Conservation (phyloP, 768 basidiomycete species). For the Rhizopogon vesiculosus region DNA sequence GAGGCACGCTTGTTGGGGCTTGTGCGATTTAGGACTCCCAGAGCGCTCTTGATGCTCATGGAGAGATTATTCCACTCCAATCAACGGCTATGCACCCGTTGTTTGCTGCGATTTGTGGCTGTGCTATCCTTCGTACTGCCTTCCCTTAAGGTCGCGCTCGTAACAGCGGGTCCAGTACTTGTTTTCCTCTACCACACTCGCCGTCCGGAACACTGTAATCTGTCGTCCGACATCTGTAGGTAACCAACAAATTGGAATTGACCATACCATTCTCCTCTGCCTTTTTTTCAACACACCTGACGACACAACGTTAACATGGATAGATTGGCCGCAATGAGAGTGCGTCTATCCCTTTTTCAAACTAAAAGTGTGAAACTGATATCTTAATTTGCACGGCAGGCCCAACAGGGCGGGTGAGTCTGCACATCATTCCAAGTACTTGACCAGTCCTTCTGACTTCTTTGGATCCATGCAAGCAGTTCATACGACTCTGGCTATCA, state of each 20-base stretch:
- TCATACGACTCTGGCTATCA: constrained; percentile 19
- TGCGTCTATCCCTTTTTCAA: constrained; percentile 27
- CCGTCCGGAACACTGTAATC: not conserved
- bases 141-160: not conserved
- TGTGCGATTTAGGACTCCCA: no score
- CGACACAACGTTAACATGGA: constrained; percentile 52
- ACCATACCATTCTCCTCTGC: not conserved
- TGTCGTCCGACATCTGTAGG: not conserved
- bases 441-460: constrained; percentile 5
- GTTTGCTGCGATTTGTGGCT: constrained; percentile 1
- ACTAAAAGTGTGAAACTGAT: constrained; percentile 3
- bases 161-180: not conserved
- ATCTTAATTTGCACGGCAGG: constrained; percentile 32
- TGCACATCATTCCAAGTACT: constrained; percentile 32
- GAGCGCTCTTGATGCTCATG: no score
- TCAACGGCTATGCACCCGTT: not conserved
- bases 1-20: no score
- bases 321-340: constrained; percentile 85
- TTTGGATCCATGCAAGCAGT: constrained; percentile 18
- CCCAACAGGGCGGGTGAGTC: constrained; percentile 54
- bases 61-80: no score
- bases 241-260: not conserved
- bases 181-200: not conserved
- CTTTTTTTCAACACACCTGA: constrained; percentile 43
- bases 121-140: not conserved